Conservation (phyloP, 768 basidiomycete genomes). For the Stropharia rugosoannulata region DNA sequence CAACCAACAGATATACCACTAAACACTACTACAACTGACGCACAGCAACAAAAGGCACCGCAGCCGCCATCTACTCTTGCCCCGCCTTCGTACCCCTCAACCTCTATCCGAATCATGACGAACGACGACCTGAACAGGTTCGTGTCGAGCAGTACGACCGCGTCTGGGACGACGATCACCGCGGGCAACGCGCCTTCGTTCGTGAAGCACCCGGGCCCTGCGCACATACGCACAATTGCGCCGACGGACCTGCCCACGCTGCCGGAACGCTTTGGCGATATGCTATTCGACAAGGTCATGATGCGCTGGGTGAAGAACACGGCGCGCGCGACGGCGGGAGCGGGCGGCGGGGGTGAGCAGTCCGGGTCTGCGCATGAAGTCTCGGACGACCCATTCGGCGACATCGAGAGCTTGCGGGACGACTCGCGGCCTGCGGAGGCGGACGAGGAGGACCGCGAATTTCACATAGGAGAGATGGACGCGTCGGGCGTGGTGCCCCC, state of each 20-base stretch:
- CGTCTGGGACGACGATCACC: conserved; percentile 73
- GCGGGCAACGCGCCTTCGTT: conserved; percentile 77
- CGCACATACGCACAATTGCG: conserved; percentile 77
- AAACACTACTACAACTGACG: conserved; percentile 8
- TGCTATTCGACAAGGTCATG: conserved; percentile 81
- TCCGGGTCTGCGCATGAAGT: conserved; percentile 33
- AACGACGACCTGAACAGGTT: conserved; percentile 84
- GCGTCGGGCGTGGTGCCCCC: conserved; percentile 8
- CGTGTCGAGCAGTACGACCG: conserved; percentile 80
- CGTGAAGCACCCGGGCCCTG: conserved; percentile 79
- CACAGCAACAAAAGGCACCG: conserved; percentile 5
- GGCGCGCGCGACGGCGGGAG: conserved; percentile 28
- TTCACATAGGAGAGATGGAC: conserved; percentile 8
- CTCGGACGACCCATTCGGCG: conserved; percentile 89
- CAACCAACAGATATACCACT: conserved; percentile 6
- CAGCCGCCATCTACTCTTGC: conserved; percentile 23
- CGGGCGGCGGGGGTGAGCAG: conserved; percentile 27
- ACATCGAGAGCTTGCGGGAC: conserved; percentile 83
- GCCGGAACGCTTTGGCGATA: conserved; percentile 79
- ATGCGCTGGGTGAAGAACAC: conserved; percentile 85
- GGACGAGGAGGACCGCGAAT: conserved; percentile 14
- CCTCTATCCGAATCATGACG: conserved; percentile 48
- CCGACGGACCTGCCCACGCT: conserved; percentile 76
- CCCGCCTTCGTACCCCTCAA: conserved; percentile 49
- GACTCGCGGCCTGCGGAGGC: conserved; percentile 44